Conservation (phyloP, 768 basidiomycete genomes). For the Mycena filopes region DNA sequence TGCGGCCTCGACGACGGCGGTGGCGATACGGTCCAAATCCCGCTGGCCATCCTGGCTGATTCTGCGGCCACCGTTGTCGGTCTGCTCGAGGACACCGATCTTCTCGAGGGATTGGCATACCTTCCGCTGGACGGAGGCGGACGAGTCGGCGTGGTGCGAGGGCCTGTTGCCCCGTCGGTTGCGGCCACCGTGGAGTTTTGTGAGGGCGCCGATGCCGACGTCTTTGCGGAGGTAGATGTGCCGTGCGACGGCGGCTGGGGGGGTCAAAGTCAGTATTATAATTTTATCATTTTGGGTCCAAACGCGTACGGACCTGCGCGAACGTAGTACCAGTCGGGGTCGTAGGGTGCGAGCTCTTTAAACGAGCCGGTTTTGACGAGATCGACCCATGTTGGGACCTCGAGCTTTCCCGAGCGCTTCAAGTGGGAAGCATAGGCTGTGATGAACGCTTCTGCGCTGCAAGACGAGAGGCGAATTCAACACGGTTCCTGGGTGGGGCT, state of each 20-base stretch:
- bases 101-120: constrained; percentile 98
- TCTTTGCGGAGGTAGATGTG: constrained; percentile 99
- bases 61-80: constrained; percentile 93
- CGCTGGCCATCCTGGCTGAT: constrained; percentile 97
- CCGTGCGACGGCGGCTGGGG: constrained; percentile 90
- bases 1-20: constrained; percentile 83
- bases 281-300: not conserved
- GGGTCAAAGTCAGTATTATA: not conserved
- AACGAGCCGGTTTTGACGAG: constrained; percentile 97
- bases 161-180: constrained; percentile 97
- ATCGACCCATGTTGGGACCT: constrained; percentile 98
- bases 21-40: constrained; percentile 94
- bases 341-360: constrained; percentile 99
- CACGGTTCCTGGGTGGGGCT: not conserved
- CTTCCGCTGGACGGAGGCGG: constrained; percentile 92
- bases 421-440: constrained; percentile 93
- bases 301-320: constrained; percentile 82
- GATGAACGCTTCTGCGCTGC: constrained; percentile 94
- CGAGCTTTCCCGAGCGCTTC: constrained; percentile 98
- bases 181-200: constrained; percentile 96
- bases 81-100: constrained; percentile 96
- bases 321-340: constrained; percentile 99
- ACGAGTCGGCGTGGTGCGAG: constrained; percentile 90
- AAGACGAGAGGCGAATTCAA: constrained; percentile 14
- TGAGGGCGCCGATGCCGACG: constrained; percentile 92